Evolutionary conservation across 2,329 filamentous ascomycete genomes (phyloP).

Genomic region (Botrytis squamosa): DNA sequence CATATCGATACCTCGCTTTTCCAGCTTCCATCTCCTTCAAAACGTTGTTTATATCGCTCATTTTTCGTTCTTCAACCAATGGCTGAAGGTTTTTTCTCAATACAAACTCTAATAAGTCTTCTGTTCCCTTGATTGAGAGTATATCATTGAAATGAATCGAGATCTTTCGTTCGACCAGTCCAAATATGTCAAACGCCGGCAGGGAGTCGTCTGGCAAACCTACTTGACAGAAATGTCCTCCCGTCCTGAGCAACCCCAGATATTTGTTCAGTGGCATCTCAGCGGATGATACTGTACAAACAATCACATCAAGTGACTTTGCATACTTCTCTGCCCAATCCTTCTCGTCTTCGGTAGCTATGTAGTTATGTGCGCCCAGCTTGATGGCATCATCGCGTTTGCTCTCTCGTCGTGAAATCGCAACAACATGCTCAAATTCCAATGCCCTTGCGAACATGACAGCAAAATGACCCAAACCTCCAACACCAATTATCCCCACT

Average conservation of each 20-base stretch:
- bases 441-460: conserved; percentile 70
- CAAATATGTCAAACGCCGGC: conserved; percentile 54
- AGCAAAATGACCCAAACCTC: conserved; percentile 71
- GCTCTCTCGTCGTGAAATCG: conserved; percentile 57
- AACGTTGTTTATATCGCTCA: conserved; percentile 58
- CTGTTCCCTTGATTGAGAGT: conserved; percentile 51
- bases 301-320: conserved; percentile 55
- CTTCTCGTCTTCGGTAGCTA: conserved; percentile 52
- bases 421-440: conserved; percentile 63
- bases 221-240: conserved; percentile 63
- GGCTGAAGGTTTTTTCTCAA: conserved; percentile 57
- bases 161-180: conserved; percentile 56
- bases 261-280: conserved; percentile 64
- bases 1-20: conserved; percentile 52
- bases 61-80: conserved; percentile 54
- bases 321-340: conserved; percentile 58
- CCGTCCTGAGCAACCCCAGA: conserved; percentile 56
- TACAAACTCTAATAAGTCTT: conserved; percentile 60
- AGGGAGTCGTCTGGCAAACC: conserved; percentile 61
- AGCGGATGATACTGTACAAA: conserved; percentile 55
- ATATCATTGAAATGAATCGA: conserved; percentile 45
- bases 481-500: conserved; percentile 66
- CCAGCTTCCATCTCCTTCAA: conserved; percentile 58
- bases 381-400: conserved; percentile 61
- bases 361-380: conserved; percentile 59